Evolutionary conservation across 148 eudicot genomes (phyloP).

Genomic region (Persicaria maculosa): DNA sequence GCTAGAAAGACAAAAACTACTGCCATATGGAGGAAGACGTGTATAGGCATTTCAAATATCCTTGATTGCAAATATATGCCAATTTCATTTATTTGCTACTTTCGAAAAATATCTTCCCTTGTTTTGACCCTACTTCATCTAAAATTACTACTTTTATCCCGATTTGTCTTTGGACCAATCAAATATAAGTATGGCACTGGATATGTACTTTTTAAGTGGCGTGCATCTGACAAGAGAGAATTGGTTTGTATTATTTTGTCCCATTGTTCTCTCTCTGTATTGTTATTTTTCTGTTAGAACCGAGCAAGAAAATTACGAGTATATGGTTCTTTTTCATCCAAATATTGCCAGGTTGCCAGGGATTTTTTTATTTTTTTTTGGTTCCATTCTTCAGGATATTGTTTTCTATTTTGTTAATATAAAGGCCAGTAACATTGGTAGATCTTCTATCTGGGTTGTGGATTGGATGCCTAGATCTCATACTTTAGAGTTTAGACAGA

Average conservation of each 20-base stretch:
- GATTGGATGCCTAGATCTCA: not conserved
- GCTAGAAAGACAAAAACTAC: no score
- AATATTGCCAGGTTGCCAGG: not conserved
- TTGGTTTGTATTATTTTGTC: not conserved
- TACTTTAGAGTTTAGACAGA: not conserved
- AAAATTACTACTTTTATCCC: not conserved
- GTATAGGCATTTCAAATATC: not conserved
- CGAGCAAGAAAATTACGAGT: not conserved
- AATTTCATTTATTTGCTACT: not conserved
- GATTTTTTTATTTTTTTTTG: not conserved
- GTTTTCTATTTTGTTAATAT: not conserved
- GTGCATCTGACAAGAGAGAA: not conserved
- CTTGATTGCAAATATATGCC: not conserved
- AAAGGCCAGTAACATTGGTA: not conserved
- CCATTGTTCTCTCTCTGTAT: not conserved
- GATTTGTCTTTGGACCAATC: not conserved
- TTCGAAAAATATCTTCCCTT: not conserved
- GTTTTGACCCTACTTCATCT: not conserved
- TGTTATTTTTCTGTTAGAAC: not conserved
- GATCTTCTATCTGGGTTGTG: not conserved
- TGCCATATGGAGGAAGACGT: not conserved
- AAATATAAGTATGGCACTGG: not conserved
- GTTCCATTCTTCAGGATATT: not conserved
- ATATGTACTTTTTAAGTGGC: not conserved
- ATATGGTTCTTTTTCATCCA: not conserved